A percentile compares a stretch with the other conserved stretches of the same genome.
Evolutionary conservation across 139 green algal species (phyloP).

Genomic region (Chlamydomonas incerta): DNA sequence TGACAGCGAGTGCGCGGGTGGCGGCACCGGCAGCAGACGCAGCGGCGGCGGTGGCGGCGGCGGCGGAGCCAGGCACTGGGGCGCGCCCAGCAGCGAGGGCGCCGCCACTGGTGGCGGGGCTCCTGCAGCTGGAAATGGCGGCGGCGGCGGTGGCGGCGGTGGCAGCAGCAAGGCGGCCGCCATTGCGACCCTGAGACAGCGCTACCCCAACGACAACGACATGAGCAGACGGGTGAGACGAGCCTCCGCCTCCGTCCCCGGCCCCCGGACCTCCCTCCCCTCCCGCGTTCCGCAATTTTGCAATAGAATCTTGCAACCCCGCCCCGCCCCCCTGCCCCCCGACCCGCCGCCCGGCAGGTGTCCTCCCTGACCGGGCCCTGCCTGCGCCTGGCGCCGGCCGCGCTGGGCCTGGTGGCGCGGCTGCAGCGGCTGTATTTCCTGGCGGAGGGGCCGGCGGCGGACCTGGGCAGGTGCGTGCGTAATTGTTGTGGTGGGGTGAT

Average conservation of each 20-base stretch:
- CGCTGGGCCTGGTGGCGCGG: constrained; percentile 47
- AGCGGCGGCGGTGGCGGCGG: background rate
- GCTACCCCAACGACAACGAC: background rate
- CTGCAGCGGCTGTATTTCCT: constrained; percentile 88
- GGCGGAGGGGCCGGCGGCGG: constrained; percentile 63
- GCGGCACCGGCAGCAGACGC: background rate
- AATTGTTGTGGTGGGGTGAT: background rate
- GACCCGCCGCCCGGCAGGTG: background rate
- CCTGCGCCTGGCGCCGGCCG: background rate
- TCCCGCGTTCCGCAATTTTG: no score
- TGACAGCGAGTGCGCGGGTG: no score
- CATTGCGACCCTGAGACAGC: background rate
- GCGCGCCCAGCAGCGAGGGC: background rate
- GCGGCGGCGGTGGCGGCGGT: background rate
- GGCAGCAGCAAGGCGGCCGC: constrained; percentile 8
- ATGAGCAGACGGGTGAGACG: background rate
- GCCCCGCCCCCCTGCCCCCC: no score
- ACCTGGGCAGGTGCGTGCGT: constrained; percentile 64
- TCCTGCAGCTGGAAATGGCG: no score
- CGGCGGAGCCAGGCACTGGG: no score
- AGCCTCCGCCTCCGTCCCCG: no score
- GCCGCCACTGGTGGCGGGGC: background rate
- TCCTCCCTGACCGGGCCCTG: background rate
- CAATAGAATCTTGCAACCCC: no score
- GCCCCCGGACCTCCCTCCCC: no score